Evolutionary conservation across 441 rosid genomes (phyloP).

Genomic region (Jatropha podagrica): DNA sequence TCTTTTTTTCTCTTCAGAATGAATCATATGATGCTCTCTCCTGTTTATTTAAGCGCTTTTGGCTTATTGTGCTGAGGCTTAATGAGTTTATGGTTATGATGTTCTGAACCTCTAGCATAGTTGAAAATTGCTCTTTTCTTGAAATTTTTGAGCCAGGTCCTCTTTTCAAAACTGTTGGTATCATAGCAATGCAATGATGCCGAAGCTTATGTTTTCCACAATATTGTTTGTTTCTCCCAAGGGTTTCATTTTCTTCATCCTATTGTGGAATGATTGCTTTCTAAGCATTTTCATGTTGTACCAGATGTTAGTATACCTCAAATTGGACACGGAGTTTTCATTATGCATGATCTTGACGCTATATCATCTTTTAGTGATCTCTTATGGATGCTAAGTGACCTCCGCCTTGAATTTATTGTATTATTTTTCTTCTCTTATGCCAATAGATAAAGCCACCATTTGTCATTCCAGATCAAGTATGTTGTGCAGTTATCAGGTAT

Average conservation of each 20-base stretch:
- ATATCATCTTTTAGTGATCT: slow-evolving; percentile 6
- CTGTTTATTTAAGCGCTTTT: neutral
- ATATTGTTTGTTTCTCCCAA: neutral
- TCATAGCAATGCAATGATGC: neutral
- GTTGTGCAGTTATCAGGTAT: slow-evolving; percentile 82
- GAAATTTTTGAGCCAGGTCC: neutral
- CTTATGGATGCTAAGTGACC: neutral
- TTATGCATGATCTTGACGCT: neutral
- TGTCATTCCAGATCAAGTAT: slow-evolving; percentile 80
- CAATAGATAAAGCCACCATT: slow-evolving; percentile 68
- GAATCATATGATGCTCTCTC: neutral
- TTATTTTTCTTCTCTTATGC: slow-evolving; percentile 1
- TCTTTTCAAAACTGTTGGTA: neutral
- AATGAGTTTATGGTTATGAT: neutral
- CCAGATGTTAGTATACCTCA: neutral
- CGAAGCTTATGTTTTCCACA: neutral
- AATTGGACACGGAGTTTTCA: neutral
- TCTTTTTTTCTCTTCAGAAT: neutral
- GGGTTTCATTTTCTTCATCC: neutral
- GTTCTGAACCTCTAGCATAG: neutral
- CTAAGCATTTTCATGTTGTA: neutral
- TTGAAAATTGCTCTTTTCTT: neutral
- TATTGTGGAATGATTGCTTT: neutral
- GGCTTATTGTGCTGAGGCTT: neutral
- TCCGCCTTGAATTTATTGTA: neutral